These are phyloP conservation scores for Diphasiastrum complanatum DNA, from an alignment of 83 land plant species.

Conservation along the genomic window DNA sequence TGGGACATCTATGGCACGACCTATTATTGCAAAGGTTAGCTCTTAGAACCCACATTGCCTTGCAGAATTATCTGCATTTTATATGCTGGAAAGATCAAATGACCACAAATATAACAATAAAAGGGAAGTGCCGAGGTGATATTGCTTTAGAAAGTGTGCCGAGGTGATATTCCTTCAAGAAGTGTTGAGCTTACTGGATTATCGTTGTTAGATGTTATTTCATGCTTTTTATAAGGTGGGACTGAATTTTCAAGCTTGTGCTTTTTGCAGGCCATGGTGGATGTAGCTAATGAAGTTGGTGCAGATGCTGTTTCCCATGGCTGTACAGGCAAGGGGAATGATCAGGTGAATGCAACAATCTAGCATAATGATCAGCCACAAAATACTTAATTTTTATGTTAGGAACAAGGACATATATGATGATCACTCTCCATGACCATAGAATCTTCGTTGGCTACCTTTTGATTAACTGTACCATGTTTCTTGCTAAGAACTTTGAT, in stretches of 20 bases:
- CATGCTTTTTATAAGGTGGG: not conserved
- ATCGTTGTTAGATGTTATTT: not conserved
- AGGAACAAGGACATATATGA: too few species aligned
- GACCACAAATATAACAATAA: too few species aligned
- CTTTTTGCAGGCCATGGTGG: constrained; percentile 85
- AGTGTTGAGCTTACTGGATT: too few species aligned
- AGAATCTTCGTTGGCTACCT: too few species aligned
- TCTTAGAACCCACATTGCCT: not conserved
- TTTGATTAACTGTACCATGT: too few species aligned
- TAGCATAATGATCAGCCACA: not conserved
- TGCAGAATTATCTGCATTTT: not conserved
- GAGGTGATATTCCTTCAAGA: too few species aligned
- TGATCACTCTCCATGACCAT: too few species aligned
- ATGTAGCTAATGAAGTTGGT: constrained; percentile 91
- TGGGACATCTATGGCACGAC: constrained; percentile 99
- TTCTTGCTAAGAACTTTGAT: too few species aligned
- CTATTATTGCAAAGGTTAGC: constrained; percentile 93
- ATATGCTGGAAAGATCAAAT: too few species aligned
- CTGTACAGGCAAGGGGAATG: constrained; percentile 99
- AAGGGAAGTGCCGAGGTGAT: too few species aligned
- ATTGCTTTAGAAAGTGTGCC: too few species aligned
- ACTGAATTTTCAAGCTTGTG: not conserved
- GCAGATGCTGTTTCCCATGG: constrained; percentile 99
- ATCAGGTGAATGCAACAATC: constrained; percentile 50
- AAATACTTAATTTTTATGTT: not conserved